A percentile compares a stretch with the other conserved stretches of the same genome.
phyloP scores from a whole-genome alignment of 179 eudicot genomes.

The Gypsophila paniculata region DNA sequence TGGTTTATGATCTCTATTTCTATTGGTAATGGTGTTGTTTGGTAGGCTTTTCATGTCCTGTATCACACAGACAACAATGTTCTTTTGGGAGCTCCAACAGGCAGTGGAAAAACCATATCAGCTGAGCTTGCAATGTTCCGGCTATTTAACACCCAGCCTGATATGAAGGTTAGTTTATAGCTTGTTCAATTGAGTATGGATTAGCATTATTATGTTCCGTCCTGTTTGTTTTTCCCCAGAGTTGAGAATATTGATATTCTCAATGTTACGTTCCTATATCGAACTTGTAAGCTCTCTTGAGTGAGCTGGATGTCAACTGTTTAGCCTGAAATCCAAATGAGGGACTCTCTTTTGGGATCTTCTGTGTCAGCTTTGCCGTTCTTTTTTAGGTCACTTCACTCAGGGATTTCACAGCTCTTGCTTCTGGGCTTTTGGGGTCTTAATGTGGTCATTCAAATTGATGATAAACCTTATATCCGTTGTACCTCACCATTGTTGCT shows the following conservation, averaged over 20 bases:
- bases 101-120: constrained; percentile 99
- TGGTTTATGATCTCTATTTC: neutral
- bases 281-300: neutral
- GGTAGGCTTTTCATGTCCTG: constrained; percentile 80
- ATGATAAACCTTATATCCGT: constrained; percentile 4
- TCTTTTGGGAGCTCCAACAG: constrained; percentile 98
- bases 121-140: constrained; percentile 99
- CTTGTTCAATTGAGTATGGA: constrained; percentile 1
- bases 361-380: neutral
- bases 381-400: neutral
- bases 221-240: neutral
- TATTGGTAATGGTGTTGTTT: constrained; percentile 13
- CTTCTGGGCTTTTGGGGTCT: neutral
- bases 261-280: neutral
- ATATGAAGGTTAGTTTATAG: constrained; percentile 65
- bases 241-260: constrained; percentile 2
- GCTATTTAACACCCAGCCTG: constrained; percentile 86
- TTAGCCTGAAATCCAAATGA: neutral
- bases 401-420: neutral
- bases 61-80: constrained; percentile 88
- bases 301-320: neutral
- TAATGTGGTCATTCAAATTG: neutral
- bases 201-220: neutral
- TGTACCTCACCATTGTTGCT: constrained; percentile 2
- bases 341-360: neutral